These are phyloP conservation scores for Magnaporthiopsis poae DNA, from an alignment of 2,329 filamentous ascomycete species.

Conservation along the genomic window DNA sequence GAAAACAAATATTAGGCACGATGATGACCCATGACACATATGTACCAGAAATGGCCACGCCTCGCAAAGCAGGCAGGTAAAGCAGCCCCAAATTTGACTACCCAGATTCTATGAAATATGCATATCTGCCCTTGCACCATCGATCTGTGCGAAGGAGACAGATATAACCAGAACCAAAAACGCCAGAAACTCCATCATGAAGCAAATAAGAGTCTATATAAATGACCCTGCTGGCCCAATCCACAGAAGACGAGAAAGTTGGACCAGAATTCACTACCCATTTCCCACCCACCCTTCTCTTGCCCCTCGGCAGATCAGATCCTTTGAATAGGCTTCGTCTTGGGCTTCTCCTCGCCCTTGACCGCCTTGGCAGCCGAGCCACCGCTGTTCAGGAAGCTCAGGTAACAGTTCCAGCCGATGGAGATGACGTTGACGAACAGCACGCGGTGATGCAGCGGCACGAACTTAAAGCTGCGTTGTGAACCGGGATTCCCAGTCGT, in stretches of 20 bases:
- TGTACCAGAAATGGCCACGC: too few relatives aligned
- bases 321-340: not conserved
- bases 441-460: constrained; percentile 74
- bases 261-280: too few relatives aligned
- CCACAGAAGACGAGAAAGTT: not conserved
- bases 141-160: not conserved
- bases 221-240: not conserved
- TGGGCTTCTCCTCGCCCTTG: not conserved
- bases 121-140: not conserved
- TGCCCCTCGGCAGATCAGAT: not conserved
- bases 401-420: constrained; percentile 56
- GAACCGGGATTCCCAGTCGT: not conserved
- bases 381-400: constrained; percentile 51
- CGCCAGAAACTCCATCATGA: not conserved
- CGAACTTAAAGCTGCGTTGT: constrained; percentile 54
- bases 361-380: not conserved
- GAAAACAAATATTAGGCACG: not conserved
- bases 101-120: not conserved
- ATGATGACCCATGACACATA: not conserved
- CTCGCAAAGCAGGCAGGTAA: too few relatives aligned
- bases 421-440: constrained; percentile 77
- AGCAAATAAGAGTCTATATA: not conserved
- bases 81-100: not conserved
- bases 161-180: not conserved
- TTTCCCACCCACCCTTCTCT: not conserved